phyloP scores from a whole-genome alignment of 306 rosid species.

The Sicyos baderoa region DNA sequence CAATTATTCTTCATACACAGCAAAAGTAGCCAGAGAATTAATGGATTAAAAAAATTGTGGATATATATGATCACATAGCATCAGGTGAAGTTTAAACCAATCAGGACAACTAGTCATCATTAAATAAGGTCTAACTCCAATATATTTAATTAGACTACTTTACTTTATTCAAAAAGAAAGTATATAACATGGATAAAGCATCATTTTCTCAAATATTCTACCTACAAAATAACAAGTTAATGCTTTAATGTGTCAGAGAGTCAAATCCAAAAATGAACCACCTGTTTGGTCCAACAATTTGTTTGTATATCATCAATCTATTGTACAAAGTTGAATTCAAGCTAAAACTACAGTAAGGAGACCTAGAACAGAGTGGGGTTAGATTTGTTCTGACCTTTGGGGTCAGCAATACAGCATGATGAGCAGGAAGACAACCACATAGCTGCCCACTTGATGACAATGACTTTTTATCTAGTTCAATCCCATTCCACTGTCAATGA shows the following conservation, averaged over 20 bases:
- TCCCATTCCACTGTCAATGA: constrained; percentile 15
- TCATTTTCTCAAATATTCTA: constrained; percentile 5
- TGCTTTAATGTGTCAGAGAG: constrained; percentile 11
- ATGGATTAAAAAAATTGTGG: background rate
- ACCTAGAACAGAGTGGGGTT: constrained; percentile 13
- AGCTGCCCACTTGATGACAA: constrained; percentile 21
- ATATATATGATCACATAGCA: constrained; percentile 6
- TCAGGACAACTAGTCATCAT: constrained; percentile 4
- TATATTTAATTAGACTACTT: constrained; percentile 13
- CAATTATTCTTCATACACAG: background rate
- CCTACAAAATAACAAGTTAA: constrained; percentile 10
- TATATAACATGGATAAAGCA: constrained; percentile 14
- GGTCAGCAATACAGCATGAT: constrained; percentile 14
- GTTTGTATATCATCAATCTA: constrained; percentile 12
- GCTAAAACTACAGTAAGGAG: constrained; percentile 1
- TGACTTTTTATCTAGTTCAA: constrained; percentile 14
- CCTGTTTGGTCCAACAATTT: constrained; percentile 15
- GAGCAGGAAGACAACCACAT: constrained; percentile 16
- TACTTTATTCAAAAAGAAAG: background rate
- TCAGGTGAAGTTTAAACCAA: constrained; percentile 20
- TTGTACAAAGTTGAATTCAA: constrained; percentile 13
- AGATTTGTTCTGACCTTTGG: constrained; percentile 16
- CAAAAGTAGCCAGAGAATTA: background rate
- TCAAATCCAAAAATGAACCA: constrained; percentile 14
- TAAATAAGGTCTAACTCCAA: constrained; percentile 7